Evolutionary conservation across 352 stramenopile species (phyloP).

Genomic region (Halophytophthora batemanensis): DNA sequence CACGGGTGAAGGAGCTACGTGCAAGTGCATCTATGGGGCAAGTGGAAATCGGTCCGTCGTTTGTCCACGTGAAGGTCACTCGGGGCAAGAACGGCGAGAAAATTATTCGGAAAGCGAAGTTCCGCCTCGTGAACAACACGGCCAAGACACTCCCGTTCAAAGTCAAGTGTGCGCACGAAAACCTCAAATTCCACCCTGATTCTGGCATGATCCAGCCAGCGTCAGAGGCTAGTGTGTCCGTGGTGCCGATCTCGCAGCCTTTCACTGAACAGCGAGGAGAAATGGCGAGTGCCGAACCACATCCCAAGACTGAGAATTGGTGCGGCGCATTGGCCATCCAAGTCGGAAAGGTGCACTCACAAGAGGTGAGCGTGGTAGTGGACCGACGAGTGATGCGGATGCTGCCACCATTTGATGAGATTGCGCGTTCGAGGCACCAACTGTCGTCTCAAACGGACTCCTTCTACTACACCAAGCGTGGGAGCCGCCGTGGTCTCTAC

Average conservation of each 20-base stretch:
- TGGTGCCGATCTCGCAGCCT: slow-evolving; percentile 56
- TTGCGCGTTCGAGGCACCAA: slow-evolving; percentile 55
- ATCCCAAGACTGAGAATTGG: slow-evolving; percentile 40
- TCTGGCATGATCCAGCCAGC: slow-evolving; percentile 43
- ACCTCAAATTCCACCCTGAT: slow-evolving; percentile 45
- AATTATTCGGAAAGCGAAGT: slow-evolving; percentile 19
- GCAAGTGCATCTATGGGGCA: slow-evolving; percentile 35
- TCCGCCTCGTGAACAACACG: slow-evolving; percentile 65
- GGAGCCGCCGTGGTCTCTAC: slow-evolving; percentile 70
- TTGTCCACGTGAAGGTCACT: slow-evolving; percentile 48
- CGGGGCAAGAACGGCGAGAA: slow-evolving; percentile 24
- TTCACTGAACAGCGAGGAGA: slow-evolving; percentile 22
- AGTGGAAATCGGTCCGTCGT: slow-evolving; percentile 58
- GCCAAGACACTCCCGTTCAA: slow-evolving; percentile 44
- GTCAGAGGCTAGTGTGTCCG: slow-evolving; percentile 38
- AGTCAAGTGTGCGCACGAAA: slow-evolving; percentile 49
- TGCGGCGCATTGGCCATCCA: slow-evolving; percentile 57
- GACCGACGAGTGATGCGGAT: slow-evolving; percentile 30
- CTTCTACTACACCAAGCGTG: slow-evolving; percentile 85
- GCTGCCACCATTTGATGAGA: slow-evolving; percentile 58
- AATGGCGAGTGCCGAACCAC: slow-evolving; percentile 5
- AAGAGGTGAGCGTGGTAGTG: slow-evolving; percentile 73
- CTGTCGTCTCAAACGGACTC: slow-evolving; percentile 75
- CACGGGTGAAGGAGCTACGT: slow-evolving; percentile 47
- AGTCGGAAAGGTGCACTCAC: slow-evolving; percentile 41